Conservation (phyloP, 2,329 filamentous ascomycete genomes). For the Arachnomyces sp. region DNA sequence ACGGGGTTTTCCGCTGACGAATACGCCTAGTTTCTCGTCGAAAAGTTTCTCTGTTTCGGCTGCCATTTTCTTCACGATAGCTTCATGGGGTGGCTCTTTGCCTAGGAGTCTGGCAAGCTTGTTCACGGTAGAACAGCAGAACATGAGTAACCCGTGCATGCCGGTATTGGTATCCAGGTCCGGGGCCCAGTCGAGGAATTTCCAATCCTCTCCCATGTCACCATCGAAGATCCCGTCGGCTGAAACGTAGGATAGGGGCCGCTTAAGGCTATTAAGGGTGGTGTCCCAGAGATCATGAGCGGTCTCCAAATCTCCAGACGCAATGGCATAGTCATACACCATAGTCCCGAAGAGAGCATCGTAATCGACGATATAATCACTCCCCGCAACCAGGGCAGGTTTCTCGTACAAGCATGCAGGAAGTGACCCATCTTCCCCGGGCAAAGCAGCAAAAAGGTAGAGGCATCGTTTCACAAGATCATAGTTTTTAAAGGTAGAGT, state of each 20-base stretch:
- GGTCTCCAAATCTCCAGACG: constrained; percentile 22
- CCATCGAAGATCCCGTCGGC: constrained; percentile 16
- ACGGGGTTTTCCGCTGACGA: constrained; percentile 19
- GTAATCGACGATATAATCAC: constrained; percentile 32
- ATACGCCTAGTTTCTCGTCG: constrained; percentile 10
- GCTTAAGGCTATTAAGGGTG: constrained; percentile 22
- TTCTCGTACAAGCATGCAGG: constrained; percentile 30
- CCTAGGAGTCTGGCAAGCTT: constrained; percentile 19
- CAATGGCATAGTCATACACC: constrained; percentile 25
- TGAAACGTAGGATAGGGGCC: constrained; percentile 17
- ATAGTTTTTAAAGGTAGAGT: constrained; percentile 29
- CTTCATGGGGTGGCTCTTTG: constrained; percentile 15
- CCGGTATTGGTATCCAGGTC: constrained; percentile 23
- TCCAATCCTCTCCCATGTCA: constrained; percentile 16
- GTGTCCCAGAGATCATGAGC: constrained; percentile 25
- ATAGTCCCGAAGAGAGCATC: constrained; percentile 27
- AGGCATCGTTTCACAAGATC: constrained; percentile 28
- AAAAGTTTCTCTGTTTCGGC: constrained; percentile 15
- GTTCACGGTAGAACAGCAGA: constrained; percentile 22
- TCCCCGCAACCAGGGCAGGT: constrained; percentile 20
- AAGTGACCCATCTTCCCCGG: constrained; percentile 24
- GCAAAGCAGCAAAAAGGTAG: constrained; percentile 28
- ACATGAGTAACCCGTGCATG: constrained; percentile 23
- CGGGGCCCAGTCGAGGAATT: constrained; percentile 26
- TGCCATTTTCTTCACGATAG: constrained; percentile 16